Base-by-base conservation (phyloP, 805 yeast species). In the Candida taoyuanica region DNA sequence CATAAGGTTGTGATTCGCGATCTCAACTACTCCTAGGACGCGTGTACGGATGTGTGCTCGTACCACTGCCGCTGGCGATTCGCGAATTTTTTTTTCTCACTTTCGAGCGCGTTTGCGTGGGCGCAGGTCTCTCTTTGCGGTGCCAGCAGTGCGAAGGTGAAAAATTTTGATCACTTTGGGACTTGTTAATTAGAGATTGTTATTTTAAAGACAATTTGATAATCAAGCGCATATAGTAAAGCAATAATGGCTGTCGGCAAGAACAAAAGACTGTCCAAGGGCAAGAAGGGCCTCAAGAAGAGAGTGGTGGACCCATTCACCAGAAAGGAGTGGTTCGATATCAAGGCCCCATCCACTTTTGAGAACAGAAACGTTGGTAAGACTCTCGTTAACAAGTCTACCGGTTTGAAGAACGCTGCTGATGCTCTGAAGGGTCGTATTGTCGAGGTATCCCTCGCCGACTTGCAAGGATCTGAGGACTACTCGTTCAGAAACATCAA, bases 361-460 rank as follows among this genome's bases (percentile, higher is more conserved):
- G 97, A 89, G 74, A 87, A 86, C 85, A 89, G 96, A 76, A 86
- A 85, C 64, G 97, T 88, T 66, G 98, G 98, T 73, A 89, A 91
- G 81, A 91, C 98, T 60, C 78, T 91, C 65, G 94, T 91, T 71
- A 91, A 91, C 95, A 91, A 86, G 71, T 85, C 96, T 47, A 85
- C 96, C 60, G 98, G 98, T 85, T 79, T 91, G 70, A 84, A 85
- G 78, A 88, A 84, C 75, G 96, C 97, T 66, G 88, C 88, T 64
- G 98, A 91, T 71, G 95, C 95, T 64, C 83, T 91, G 67, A 91
- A 88, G 76, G 98, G 98, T 64, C 88, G 98, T 74, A 85, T 91
- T 58, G 81, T 91, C 59, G 98, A 91, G 74, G 88, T 89, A 55
- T 82, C 87, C 56, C 80, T 91, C 57, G 98, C 97, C 61, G 98